Conservation (phyloP, 1,284 basidiomycete species). For the Pseudozyma sp. region DNA sequence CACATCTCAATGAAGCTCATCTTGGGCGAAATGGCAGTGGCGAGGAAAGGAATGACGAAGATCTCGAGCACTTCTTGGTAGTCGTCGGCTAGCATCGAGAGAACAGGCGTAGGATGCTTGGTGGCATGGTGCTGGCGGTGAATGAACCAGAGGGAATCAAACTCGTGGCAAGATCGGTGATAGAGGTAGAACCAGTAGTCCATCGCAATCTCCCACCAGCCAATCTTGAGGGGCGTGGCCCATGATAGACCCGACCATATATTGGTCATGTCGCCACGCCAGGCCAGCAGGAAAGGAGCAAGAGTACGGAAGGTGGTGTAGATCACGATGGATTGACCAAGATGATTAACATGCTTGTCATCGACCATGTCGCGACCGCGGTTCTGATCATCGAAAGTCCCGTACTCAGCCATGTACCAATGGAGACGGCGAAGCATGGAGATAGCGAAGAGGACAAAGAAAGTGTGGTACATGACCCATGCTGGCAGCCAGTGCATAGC, state of each 20-base stretch:
- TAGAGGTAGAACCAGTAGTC: slow-evolving; percentile 64
- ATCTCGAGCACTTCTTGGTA: slow-evolving; percentile 63
- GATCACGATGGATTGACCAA: slow-evolving; percentile 63
- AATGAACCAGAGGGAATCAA: slow-evolving; percentile 53
- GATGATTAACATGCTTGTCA: slow-evolving; percentile 64
- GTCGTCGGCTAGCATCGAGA: slow-evolving; percentile 61
- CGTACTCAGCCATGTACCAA: slow-evolving; percentile 56
- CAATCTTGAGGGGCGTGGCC: slow-evolving; percentile 60
- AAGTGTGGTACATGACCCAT: slow-evolving; percentile 58
- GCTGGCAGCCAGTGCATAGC: slow-evolving; percentile 59
- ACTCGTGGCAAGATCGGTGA: slow-evolving; percentile 61
- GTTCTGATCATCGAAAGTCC: slow-evolving; percentile 62
- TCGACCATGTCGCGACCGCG: slow-evolving; percentile 64
- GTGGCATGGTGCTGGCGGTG: slow-evolving; percentile 61
- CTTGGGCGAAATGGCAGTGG: slow-evolving; percentile 56
- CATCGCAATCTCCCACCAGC: slow-evolving; percentile 61
- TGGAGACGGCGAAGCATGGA: slow-evolving; percentile 58
- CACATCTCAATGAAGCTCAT: slow-evolving; percentile 61
- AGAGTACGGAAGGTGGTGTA: slow-evolving; percentile 65
- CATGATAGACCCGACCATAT: slow-evolving; percentile 52
- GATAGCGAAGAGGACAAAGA: slow-evolving; percentile 56
- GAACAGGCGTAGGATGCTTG: slow-evolving; percentile 61
- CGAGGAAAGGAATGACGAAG: slow-evolving; percentile 54
- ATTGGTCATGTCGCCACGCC: slow-evolving; percentile 62
- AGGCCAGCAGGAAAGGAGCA: slow-evolving; percentile 58